Evolutionary conservation across 192 early-diverging fungal species (phyloP), one percentile per base, ranked within the genome.

Genomic region (Gryganskiella cystojenkinii): DNA sequence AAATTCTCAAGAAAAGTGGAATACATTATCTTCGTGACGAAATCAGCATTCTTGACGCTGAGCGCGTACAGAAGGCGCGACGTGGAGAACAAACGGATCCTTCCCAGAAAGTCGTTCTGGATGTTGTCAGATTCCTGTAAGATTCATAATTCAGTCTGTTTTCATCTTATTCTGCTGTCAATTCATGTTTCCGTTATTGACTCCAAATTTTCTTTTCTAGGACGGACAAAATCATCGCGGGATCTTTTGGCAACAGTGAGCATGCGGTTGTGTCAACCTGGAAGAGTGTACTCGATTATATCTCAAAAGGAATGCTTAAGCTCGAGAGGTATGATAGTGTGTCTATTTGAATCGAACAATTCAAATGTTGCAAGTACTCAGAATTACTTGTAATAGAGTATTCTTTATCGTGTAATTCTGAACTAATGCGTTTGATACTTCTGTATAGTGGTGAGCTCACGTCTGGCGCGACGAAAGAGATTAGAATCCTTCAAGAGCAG

Each of bases 51-150:
- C 43, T 61, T 9, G 59, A 61, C 49, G 59, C 59, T 30, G 59
- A 33, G 49, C 43, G 59, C 25, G 31, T 61, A 33, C 30, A 28
- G 33, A 46, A 61, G 45, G 46, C n/a, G 59, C 59, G 59, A 3
- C 43, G 46, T 19, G 46, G 45, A 61, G 59, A 49, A 49, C 46
- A 61, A 49, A 44, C 27, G 59, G 59, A 61, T 33, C 46, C 59
- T 49, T 61, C 24, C 1, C 43, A 45, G 59, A 61, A 49, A 44
- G 45, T 61, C 49, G 59, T 61, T 49, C 45, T 61, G 20, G 59
- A 61, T 49, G 59, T 49, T 33, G 43, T 61, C 45, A 24, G 59
- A 31, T 61, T 49, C 31, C 43, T 61, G 45, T 46, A 61, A 61
- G 59, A 2, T 58, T 35, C 14, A 35, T 56, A 7, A n/a, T n/a